Evolutionary conservation across 768 basidiomycete species (phyloP).

Genomic region (Psilocybe azurescens): DNA sequence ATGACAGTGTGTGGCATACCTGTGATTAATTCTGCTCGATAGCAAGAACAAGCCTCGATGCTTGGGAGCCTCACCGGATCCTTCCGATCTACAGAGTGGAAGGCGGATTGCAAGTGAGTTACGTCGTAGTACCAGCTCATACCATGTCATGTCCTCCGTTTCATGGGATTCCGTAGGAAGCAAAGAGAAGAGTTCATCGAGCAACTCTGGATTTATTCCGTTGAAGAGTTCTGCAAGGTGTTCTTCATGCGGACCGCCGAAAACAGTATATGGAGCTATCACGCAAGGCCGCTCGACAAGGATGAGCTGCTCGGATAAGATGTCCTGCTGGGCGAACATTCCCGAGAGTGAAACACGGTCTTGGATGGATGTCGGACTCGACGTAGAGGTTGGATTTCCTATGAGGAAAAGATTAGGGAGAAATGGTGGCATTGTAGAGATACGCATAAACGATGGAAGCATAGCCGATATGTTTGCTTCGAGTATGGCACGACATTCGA

Average conservation of each 20-base stretch:
- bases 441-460: too few species aligned
- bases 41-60: constrained; percentile 43
- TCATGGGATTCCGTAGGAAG: constrained; percentile 14
- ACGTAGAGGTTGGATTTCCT: background rate
- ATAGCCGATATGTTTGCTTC: too few species aligned
- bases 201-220: constrained; percentile 26
- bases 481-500: too few species aligned
- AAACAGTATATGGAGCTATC: constrained; percentile 36
- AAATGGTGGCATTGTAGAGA: too few species aligned
- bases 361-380: background rate
- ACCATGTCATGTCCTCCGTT: constrained; percentile 12
- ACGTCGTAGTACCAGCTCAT: constrained; percentile 35
- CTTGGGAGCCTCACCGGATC: constrained; percentile 27
- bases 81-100: constrained; percentile 24
- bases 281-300: constrained; percentile 38
- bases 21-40: constrained; percentile 44
- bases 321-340: constrained; percentile 28
- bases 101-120: constrained; percentile 40
- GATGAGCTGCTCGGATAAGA: constrained; percentile 29
- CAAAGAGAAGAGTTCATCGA: constrained; percentile 1
- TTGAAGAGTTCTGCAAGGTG: constrained; percentile 20
- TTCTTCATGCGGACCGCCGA: constrained; percentile 25
- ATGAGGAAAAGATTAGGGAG: background rate
- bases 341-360: constrained; percentile 13
- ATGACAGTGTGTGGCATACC: constrained; percentile 28